phyloP scores from a whole-genome alignment of 768 basidiomycete species.

The Suillus sp. region DNA sequence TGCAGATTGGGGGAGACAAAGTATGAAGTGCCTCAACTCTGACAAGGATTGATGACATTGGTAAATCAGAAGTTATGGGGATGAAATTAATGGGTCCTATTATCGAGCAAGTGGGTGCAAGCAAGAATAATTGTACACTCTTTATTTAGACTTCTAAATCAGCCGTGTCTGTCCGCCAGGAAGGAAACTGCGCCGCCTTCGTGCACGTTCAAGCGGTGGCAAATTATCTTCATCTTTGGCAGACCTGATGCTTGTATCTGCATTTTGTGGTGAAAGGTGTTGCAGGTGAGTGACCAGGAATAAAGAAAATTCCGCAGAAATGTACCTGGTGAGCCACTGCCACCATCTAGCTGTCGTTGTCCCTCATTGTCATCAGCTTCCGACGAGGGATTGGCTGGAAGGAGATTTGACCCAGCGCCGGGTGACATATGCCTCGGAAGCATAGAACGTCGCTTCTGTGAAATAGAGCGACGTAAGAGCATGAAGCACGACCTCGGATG shows the following conservation, averaged over 20 bases:
- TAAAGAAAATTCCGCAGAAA: slow-evolving; percentile 9
- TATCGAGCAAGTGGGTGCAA: neutral
- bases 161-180: slow-evolving; percentile 34
- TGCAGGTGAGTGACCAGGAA: slow-evolving; percentile 12
- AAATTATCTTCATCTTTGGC: slow-evolving; percentile 55
- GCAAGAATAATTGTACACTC: neutral
- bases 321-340: slow-evolving; percentile 27
- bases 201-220: slow-evolving; percentile 70
- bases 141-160: slow-evolving; percentile 10
- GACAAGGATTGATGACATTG: neutral
- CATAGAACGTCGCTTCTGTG: slow-evolving; percentile 73
- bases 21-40: neutral
- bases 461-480: neutral
- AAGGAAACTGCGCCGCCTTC: slow-evolving; percentile 47
- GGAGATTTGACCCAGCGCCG: slow-evolving; percentile 18
- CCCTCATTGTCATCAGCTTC: slow-evolving; percentile 13
- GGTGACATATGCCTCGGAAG: slow-evolving; percentile 60
- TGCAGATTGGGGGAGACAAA: neutral
- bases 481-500: neutral
- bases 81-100: neutral
- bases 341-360: slow-evolving; percentile 37
- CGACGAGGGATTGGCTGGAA: slow-evolving; percentile 18
- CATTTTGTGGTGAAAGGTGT: slow-evolving; percentile 26
- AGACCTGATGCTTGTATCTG: slow-evolving; percentile 25
- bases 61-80: neutral